Base-by-base conservation (phyloP, 192 early-diverging fungal genomes). In the Entomortierella chlamydospora region DNA sequence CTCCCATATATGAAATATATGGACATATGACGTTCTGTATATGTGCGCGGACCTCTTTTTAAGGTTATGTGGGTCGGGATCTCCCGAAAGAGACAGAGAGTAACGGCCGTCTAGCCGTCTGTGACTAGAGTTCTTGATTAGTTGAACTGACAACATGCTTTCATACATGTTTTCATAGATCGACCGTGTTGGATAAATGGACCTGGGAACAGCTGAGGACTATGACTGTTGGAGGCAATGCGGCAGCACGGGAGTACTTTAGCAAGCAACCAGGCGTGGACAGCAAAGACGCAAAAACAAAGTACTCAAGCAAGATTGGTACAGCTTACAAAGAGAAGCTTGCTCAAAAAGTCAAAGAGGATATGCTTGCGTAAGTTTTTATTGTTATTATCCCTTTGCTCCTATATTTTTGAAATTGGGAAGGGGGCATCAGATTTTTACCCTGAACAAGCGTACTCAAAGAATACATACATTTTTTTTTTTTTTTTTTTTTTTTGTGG, bases 141-240 rank as follows among this genome's bases (percentile, higher is more conserved):
- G n/a, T n/a, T n/a, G n/a, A n/a, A n/a, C n/a, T n/a, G n/a, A n/a
- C n/a, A n/a, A n/a, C n/a, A n/a, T n/a, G n/a, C 26, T 54, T 54
- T 23, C 3, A 26, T 54, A 26, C 23, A 15, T 54, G 2, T 54
- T 54, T 2, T 41, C 2, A 25, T 53, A 95, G 94, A 82, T 99
- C 98, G 12, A 95, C 91, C 0, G 79, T 88, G 11, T 84, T 99
- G 34, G 98, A 99, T 70, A 90, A 90, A 43, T 99, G 97, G 98
- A 90, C 91, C 28, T 88, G 95, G 84, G 93, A 95, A 61, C 98
- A 99, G 83, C 83, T 99, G 42, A 88, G 96, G 39, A 80, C 87
- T 9, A 93, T 94, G 92, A 95, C 94, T 61, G 78, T 93, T 1
- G 94, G 96, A 58, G 98, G 98, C 10, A 99, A 99, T 82, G 85